Evolutionary conservation across 1,284 basidiomycete genomes (phyloP).

Genomic region (Meira nashicola): DNA sequence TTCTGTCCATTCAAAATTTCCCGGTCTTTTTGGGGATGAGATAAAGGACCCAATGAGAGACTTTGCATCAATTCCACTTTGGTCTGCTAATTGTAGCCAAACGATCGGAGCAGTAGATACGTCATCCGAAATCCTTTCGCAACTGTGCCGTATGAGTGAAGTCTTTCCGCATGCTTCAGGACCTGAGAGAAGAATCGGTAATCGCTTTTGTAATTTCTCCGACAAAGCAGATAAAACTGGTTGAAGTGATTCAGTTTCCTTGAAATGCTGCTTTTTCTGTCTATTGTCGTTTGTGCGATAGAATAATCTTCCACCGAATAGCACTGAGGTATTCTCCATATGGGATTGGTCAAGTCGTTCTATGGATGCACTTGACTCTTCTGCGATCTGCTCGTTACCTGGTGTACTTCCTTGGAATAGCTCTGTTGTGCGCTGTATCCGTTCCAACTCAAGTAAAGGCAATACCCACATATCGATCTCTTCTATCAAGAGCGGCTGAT

Average conservation of each 20-base stretch:
- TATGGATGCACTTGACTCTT: too few relatives aligned
- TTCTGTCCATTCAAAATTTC: slow-evolving; percentile 93
- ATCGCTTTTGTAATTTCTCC: slow-evolving; percentile 63
- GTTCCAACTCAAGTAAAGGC: slow-evolving; percentile 20
- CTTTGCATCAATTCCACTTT: slow-evolving; percentile 71
- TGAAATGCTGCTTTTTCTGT: slow-evolving; percentile 35
- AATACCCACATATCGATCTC: slow-evolving; percentile 29
- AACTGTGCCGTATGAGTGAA: slow-evolving; percentile 71
- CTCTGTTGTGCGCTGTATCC: background rate
- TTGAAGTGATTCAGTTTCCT: slow-evolving; percentile 59
- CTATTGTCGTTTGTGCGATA: background rate
- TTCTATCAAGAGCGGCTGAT: slow-evolving; percentile 2
- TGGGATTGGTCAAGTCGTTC: background rate
- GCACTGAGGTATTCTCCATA: slow-evolving; percentile 10
- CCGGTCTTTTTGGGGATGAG: slow-evolving; percentile 77
- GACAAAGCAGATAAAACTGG: slow-evolving; percentile 65
- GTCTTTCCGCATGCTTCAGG: slow-evolving; percentile 86
- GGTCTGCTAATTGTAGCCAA: slow-evolving; percentile 73
- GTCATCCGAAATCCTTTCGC: slow-evolving; percentile 60
- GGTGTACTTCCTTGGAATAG: too few relatives aligned
- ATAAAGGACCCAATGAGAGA: slow-evolving; percentile 89
- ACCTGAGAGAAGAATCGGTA: slow-evolving; percentile 80
- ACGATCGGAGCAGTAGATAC: slow-evolving; percentile 57
- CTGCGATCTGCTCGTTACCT: background rate
- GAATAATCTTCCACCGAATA: slow-evolving; percentile 37